These are phyloP conservation scores for Suhomyces choctaworum DNA, from an alignment of 1,139 yeast species.

Conservation along the genomic window DNA sequence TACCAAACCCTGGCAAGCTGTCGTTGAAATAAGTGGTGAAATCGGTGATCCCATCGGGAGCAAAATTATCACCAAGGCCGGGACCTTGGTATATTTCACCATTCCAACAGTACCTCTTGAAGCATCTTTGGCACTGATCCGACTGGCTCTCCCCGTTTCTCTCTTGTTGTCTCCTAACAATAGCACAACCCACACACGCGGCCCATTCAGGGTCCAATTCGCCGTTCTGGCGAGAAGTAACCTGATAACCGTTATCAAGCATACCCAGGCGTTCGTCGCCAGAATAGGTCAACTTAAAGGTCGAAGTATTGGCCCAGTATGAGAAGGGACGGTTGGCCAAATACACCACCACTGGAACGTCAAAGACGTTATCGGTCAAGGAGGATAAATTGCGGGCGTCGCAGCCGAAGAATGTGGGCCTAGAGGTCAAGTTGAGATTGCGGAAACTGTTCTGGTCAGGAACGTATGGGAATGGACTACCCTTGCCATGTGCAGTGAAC, in stretches of 20 bases:
- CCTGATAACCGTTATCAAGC: slow-evolving; percentile 79
- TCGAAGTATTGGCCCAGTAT: slow-evolving; percentile 20
- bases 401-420: slow-evolving; percentile 27
- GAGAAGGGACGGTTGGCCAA: slow-evolving; percentile 25
- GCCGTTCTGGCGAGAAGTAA: slow-evolving; percentile 67
- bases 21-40: slow-evolving; percentile 10
- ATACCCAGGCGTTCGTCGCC: slow-evolving; percentile 57
- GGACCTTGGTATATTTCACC: slow-evolving; percentile 35
- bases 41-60: slow-evolving; percentile 13
- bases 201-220: slow-evolving; percentile 74
- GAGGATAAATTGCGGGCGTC: slow-evolving; percentile 50
- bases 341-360: slow-evolving; percentile 23
- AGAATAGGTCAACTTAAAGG: slow-evolving; percentile 23
- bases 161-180: slow-evolving; percentile 79
- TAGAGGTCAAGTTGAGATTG: slow-evolving; percentile 20
- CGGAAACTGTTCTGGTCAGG: slow-evolving; percentile 23
- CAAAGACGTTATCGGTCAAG: slow-evolving; percentile 21
- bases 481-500: slow-evolving; percentile 20
- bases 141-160: slow-evolving; percentile 62
- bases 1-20: slow-evolving; percentile 8
- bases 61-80: slow-evolving; percentile 18
- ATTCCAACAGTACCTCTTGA: slow-evolving; percentile 79
- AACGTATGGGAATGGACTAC: slow-evolving; percentile 31
- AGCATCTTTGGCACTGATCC: slow-evolving; percentile 72
- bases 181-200: slow-evolving; percentile 85